Base-by-base conservation (phyloP, 2,329 filamentous ascomycete genomes). In the Decorospora gaudefroyi region DNA sequence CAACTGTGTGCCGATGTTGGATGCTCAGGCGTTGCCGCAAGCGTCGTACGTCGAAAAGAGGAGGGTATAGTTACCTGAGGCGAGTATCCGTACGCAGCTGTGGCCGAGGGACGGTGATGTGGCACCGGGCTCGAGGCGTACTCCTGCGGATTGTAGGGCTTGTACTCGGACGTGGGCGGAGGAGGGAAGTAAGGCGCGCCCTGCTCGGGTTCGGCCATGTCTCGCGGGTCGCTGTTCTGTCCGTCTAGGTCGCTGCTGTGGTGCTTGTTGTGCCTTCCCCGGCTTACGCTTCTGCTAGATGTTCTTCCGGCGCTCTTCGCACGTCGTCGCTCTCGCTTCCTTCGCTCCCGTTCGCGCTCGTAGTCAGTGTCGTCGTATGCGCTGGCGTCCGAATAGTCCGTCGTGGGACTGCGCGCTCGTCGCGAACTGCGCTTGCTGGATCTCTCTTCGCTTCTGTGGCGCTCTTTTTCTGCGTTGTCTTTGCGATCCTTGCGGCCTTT, bases 1-100 rank as follows among this genome's bases (percentile, higher is more conserved):
- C 51, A 51, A 26, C 49, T 43, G 42, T 51, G 52, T 46, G 46
- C 49, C 52, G 54, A 50, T 32, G 55, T 53, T 34, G 54, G 53
- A 36, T 51, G 46, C 40, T 56, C 53, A 31, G 57, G 50, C 44
- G 51, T 55, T 33, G 49, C 46, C 34, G 64, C 50, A 38, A 61
- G 42, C 32, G 65, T 64, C 21, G 55, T 53, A 43, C 56, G 65
- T 48, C 55, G 61, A 59, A 48, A 53, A 65, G 53, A 62, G 57
- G 52, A 65, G 43, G 51, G 33, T 39, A 22, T 60, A 64, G 68
- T 69, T 70, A 69, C 67, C 67, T 70, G 66, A 46, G 61, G 43
- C 29, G 62, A 51, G 47, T 67, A 67, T 36, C 55, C 55, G 39
- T 64, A 62, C 9, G 62, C 57, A 19, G 60, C 61, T 23, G 49